phyloP scores from a whole-genome alignment of 768 basidiomycete species.

The Peribolospora baueri region DNA sequence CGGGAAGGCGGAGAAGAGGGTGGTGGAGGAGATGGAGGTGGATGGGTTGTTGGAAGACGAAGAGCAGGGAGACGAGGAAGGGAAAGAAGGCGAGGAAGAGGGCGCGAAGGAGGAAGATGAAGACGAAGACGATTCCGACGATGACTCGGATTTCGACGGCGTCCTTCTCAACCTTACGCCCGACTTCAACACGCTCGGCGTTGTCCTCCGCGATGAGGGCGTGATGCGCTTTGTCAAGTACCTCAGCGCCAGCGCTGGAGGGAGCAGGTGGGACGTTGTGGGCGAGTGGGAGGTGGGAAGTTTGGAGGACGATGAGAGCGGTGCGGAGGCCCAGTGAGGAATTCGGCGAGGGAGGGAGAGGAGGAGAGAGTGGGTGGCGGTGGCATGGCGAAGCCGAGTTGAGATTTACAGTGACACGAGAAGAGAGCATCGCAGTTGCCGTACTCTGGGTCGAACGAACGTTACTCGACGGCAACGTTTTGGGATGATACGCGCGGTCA shows the following conservation, averaged over 20 bases:
- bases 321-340: too few relatives aligned
- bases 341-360: too few relatives aligned
- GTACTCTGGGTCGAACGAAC: too few relatives aligned
- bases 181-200: constrained; percentile 63
- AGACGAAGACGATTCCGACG: constrained; percentile 35
- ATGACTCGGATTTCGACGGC: constrained; percentile 24
- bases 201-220: constrained; percentile 74
- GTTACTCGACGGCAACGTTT: too few relatives aligned
- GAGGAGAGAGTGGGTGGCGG: too few relatives aligned
- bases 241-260: constrained; percentile 62
- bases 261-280: constrained; percentile 79
- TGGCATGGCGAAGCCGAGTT: too few relatives aligned
- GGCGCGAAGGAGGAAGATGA: constrained; percentile 23
- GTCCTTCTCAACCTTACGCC: constrained; percentile 70
- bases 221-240: constrained; percentile 94
- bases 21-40: neutral
- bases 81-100: constrained; percentile 1
- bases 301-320: too few relatives aligned
- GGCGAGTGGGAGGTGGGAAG: constrained; percentile 56
- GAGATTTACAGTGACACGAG: too few relatives aligned
- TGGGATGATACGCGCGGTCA: too few relatives aligned
- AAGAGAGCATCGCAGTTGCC: too few relatives aligned
- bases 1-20: constrained; percentile 24
- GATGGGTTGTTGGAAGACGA: neutral
- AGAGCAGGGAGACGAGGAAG: constrained; percentile 11